Evolutionary conservation across 2,329 filamentous ascomycete species (phyloP).

Genomic region (Fusarium sublunatum): DNA sequence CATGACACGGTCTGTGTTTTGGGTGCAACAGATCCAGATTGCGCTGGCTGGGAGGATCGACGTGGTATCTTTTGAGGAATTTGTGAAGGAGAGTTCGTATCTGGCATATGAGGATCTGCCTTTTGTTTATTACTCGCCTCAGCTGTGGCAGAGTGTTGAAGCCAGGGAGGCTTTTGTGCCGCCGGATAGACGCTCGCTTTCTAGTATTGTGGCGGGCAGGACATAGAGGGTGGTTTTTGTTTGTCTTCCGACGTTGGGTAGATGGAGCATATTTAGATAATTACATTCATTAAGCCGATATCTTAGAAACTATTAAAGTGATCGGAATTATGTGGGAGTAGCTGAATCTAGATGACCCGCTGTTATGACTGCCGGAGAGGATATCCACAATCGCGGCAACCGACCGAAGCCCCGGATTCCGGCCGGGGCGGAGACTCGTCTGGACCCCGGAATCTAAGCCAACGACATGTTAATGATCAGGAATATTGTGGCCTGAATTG

Average conservation of each 20-base stretch:
- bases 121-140: conserved; percentile 45
- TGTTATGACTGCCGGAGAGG: not conserved
- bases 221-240: not conserved
- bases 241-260: too few relatives aligned
- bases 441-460: not conserved
- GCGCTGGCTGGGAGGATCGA: conserved; percentile 13
- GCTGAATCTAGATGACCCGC: not conserved
- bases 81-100: conserved; percentile 30
- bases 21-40: conserved; percentile 44
- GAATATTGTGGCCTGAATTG: not conserved
- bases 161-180: conserved; percentile 38
- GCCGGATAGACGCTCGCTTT: conserved; percentile 40
- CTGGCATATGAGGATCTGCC: conserved; percentile 46
- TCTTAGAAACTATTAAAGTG: too few relatives aligned
- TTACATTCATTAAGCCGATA: too few relatives aligned
- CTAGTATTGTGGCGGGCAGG: conserved; percentile 22
- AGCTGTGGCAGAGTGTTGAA: conserved; percentile 45
- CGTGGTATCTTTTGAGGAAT: conserved; percentile 32
- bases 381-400: not conserved
- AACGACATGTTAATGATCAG: not conserved
- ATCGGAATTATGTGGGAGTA: too few relatives aligned
- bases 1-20: conserved; percentile 45
- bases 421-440: not conserved
- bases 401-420: not conserved
- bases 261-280: too few relatives aligned